A percentile compares a stretch with the other conserved stretches of the same genome.
Evolutionary conservation across 2,329 filamentous ascomycete genomes (phyloP).

Genomic region (Colletotrichum agaves): DNA sequence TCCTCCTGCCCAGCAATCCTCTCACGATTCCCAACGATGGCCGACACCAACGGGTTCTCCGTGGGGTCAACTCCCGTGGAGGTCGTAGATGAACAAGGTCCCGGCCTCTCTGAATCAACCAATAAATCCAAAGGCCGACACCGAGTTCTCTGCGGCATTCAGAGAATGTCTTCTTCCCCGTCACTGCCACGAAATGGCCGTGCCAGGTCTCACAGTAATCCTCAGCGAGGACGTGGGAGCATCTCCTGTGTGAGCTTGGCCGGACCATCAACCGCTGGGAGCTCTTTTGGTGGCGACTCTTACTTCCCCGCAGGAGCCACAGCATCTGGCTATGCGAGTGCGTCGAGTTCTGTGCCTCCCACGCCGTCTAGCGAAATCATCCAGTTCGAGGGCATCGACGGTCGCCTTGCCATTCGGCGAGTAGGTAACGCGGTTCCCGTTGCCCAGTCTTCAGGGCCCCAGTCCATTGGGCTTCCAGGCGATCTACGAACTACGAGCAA

Average conservation of each 20-base stretch:
- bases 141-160: slow-evolving; percentile 77
- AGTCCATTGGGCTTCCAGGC: slow-evolving; percentile 70
- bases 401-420: slow-evolving; percentile 64
- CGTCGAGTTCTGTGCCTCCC: slow-evolving; percentile 52
- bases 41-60: slow-evolving; percentile 22
- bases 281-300: slow-evolving; percentile 44
- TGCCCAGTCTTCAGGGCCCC: slow-evolving; percentile 46
- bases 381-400: slow-evolving; percentile 54
- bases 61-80: slow-evolving; percentile 33
- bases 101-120: slow-evolving; percentile 44
- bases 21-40: slow-evolving; percentile 16
- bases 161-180: slow-evolving; percentile 84
- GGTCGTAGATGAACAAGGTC: slow-evolving; percentile 42
- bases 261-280: slow-evolving; percentile 47
- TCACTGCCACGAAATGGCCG: slow-evolving; percentile 74
- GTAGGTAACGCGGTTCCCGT: slow-evolving; percentile 60
- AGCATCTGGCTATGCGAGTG: slow-evolving; percentile 44
- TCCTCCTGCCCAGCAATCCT: slow-evolving; percentile 3
- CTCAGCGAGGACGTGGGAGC: slow-evolving; percentile 67
- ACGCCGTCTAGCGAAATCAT: slow-evolving; percentile 54
- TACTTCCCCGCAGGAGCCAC: slow-evolving; percentile 42
- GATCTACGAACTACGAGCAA: slow-evolving; percentile 55
- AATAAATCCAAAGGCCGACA: slow-evolving; percentile 75
- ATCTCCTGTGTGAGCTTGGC: slow-evolving; percentile 67
- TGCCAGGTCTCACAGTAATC: slow-evolving; percentile 73